These are phyloP conservation scores for Sporisorium graminicola DNA, from an alignment of 1,284 basidiomycete genomes.

Conservation along the genomic window DNA sequence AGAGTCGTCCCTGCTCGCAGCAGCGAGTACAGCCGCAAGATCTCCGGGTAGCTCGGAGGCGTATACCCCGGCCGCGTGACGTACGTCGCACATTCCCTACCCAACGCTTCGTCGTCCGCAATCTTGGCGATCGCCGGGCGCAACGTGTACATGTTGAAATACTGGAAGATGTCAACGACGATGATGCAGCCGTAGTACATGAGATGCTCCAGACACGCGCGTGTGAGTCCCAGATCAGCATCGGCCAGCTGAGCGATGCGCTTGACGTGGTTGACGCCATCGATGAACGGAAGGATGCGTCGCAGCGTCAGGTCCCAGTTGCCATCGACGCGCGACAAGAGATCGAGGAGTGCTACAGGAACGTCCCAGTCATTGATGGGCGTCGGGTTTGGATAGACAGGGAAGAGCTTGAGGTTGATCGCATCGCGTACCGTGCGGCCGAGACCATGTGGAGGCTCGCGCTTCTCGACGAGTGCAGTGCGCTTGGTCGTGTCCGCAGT, in stretches of 20 bases:
- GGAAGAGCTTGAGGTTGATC: slow-evolving; percentile 84
- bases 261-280: slow-evolving; percentile 90
- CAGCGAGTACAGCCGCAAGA: slow-evolving; percentile 86
- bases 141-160: slow-evolving; percentile 93
- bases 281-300: slow-evolving; percentile 78
- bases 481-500: slow-evolving; percentile 19
- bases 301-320: slow-evolving; percentile 97
- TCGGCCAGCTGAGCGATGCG: slow-evolving; percentile 92
- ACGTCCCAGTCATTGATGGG: slow-evolving; percentile 94
- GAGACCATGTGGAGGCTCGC: slow-evolving; percentile 65
- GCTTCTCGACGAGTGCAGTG: slow-evolving; percentile 42
- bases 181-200: slow-evolving; percentile 97
- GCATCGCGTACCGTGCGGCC: slow-evolving; percentile 68
- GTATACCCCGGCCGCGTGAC: slow-evolving; percentile 80
- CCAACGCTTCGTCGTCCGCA: slow-evolving; percentile 83
- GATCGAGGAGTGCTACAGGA: slow-evolving; percentile 87
- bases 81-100: slow-evolving; percentile 88
- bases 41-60: slow-evolving; percentile 70
- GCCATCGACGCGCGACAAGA: slow-evolving; percentile 82
- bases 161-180: slow-evolving; percentile 93
- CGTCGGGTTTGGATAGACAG: slow-evolving; percentile 93
- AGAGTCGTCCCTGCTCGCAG: slow-evolving; percentile 87
- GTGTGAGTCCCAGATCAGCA: slow-evolving; percentile 84
- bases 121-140: slow-evolving; percentile 86
- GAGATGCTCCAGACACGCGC: slow-evolving; percentile 90